These are phyloP conservation scores for Scheffersomyces stambukii DNA, from an alignment of 1,139 yeast genomes.

Conservation along the genomic window DNA sequence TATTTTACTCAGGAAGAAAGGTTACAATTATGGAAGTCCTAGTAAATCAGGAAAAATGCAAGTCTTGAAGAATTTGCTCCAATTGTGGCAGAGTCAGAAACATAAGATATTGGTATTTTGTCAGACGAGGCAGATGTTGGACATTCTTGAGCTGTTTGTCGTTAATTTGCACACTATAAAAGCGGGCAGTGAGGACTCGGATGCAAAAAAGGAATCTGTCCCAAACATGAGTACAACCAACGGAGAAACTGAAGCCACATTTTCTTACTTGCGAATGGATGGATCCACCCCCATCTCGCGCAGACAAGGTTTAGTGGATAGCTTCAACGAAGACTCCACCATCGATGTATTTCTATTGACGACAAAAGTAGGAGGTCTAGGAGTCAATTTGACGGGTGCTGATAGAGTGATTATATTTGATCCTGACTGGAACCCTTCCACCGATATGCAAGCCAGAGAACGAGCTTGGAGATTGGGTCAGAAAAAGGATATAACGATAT, in stretches of 20 bases:
- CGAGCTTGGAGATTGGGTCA: constrained; percentile 98
- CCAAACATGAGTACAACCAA: too few species aligned
- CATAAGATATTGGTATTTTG: constrained; percentile 82
- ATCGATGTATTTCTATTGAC: constrained; percentile 74
- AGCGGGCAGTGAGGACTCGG: constrained; percentile 11
- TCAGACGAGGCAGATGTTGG: constrained; percentile 93
- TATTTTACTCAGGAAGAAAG: constrained; percentile 32
- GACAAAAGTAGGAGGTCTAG: constrained; percentile 94
- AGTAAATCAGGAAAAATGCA: constrained; percentile 84
- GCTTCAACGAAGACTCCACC: constrained; percentile 59
- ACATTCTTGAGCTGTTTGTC: constrained; percentile 67
- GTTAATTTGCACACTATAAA: constrained; percentile 32
- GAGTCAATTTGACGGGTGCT: constrained; percentile 93
- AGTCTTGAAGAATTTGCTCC: constrained; percentile 72
- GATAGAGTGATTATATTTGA: constrained; percentile 90
- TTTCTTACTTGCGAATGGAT: constrained; percentile 80
- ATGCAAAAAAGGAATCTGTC: constrained; percentile 4
- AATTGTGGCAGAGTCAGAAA: constrained; percentile 71
- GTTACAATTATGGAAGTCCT: constrained; percentile 60
- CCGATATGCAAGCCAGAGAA: constrained; percentile 95
- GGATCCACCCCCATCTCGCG: constrained; percentile 81
- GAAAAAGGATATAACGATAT: constrained; percentile 87
- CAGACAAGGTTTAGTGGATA: constrained; percentile 77
- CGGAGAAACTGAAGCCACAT: constrained; percentile 13
- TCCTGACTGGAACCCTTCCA: constrained; percentile 99